These are phyloP conservation scores for Pythium monospermum DNA, from an alignment of 352 stramenopile species.

Conservation along the genomic window DNA sequence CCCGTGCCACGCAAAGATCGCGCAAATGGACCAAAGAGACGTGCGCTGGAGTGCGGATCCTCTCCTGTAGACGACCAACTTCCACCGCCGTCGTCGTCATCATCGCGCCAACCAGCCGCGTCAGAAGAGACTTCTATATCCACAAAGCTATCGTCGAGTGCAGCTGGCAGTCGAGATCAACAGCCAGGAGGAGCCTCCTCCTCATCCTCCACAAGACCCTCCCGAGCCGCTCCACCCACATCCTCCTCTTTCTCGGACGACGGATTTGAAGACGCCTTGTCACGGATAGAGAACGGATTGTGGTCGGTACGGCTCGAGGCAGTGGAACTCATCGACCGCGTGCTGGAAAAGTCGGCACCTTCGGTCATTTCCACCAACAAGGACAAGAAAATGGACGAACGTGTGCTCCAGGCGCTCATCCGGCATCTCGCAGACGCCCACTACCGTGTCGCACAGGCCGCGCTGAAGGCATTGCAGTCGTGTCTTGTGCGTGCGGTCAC, in stretches of 20 bases:
- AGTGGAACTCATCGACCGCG: constrained; percentile 31
- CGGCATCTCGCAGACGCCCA: constrained; percentile 67
- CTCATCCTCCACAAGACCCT: neutral
- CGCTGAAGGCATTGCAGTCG: constrained; percentile 52
- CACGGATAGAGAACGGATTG: constrained; percentile 37
- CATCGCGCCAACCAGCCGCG: no score
- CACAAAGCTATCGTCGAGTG: no score
- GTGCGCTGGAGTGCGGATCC: constrained; percentile 15
- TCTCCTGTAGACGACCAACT: no score
- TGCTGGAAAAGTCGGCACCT: constrained; percentile 8
- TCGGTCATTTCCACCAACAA: neutral
- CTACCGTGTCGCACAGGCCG: constrained; percentile 66
- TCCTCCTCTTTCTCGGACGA: constrained; percentile 15
- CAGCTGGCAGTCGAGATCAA: no score
- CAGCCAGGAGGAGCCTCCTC: no score
- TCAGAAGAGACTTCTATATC: no score
- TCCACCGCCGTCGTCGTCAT: no score
- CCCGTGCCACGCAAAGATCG: constrained; percentile 19
- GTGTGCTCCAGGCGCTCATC: constrained; percentile 45
- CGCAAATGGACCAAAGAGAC: constrained; percentile 18
- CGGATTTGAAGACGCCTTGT: constrained; percentile 51
- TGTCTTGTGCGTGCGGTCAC: constrained; percentile 39
- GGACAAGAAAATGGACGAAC: constrained; percentile 48
- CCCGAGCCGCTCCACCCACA: constrained; percentile 12
- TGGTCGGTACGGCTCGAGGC: constrained; percentile 72